phyloP scores from a whole-genome alignment of 345 rosid species.

The Pistacia integerrima region DNA sequence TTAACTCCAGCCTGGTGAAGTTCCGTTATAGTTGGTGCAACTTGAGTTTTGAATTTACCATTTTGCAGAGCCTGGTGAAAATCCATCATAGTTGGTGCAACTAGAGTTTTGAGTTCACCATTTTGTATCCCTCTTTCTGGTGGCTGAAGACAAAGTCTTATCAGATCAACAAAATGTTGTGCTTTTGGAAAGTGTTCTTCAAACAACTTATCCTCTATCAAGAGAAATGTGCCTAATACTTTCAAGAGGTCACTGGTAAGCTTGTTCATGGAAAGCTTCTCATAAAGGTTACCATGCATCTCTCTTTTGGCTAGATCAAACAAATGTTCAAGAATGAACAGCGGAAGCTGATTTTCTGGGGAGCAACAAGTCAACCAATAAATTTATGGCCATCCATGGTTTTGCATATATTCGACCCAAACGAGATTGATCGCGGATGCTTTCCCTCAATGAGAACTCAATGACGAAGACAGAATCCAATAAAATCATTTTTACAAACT shows the following conservation, averaged over 20 bases:
- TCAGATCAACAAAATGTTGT: constrained; percentile 5
- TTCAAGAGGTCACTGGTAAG: not conserved
- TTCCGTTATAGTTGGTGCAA: too few species aligned
- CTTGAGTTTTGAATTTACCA: too few species aligned
- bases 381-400: not conserved
- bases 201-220: not conserved
- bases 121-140: not conserved
- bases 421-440: too few species aligned
- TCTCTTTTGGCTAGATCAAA: not conserved
- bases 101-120: not conserved
- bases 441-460: too few species aligned
- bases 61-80: not conserved
- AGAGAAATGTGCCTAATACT: not conserved
- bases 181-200: not conserved
- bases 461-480: too few species aligned
- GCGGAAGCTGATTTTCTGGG: constrained; percentile 36
- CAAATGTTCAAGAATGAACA: constrained; percentile 26
- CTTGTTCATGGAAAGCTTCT: not conserved
- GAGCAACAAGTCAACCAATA: constrained; percentile 9
- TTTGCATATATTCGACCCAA: constrained; percentile 8
- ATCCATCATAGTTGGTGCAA: not conserved
- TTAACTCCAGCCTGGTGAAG: not conserved
- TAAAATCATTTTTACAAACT: too few species aligned
- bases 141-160: not conserved
- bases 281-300: too few species aligned